Percentiles rank a stretch among this genome's conserved stretches.
Conservation (phyloP, 306 rosid genomes). For the Rosa lucieae region DNA sequence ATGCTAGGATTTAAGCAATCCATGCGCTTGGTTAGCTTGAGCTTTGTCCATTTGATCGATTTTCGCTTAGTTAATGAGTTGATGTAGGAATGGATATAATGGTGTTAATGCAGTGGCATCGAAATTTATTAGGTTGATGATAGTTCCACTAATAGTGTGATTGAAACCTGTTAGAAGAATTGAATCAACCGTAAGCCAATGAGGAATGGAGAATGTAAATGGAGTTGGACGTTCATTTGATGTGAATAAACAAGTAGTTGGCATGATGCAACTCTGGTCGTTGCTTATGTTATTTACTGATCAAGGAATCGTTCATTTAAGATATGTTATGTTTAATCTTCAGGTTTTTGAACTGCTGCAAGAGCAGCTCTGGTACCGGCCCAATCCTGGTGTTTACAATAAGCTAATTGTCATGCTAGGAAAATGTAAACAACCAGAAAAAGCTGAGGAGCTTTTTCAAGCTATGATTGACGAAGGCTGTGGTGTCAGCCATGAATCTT, state of each 20-base stretch:
- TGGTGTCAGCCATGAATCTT: constrained; percentile 60
- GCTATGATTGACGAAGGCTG: constrained; percentile 91
- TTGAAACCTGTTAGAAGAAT: neutral
- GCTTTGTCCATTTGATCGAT: neutral
- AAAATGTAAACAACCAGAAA: constrained; percentile 88
- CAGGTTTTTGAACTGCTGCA: constrained; percentile 81
- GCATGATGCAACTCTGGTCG: neutral
- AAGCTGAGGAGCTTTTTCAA: constrained; percentile 70
- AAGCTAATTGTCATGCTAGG: constrained; percentile 96
- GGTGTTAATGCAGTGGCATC: neutral
- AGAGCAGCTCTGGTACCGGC: constrained; percentile 92
- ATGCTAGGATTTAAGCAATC: neutral
- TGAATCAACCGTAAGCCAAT: no score
- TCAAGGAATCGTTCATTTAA: neutral
- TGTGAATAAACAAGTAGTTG: no score
- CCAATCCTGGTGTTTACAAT: constrained; percentile 65
- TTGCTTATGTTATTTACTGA: no score
- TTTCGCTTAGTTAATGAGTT: neutral
- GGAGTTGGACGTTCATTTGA: no score
- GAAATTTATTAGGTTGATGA: neutral
- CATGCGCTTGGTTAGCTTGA: neutral
- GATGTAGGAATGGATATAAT: neutral
- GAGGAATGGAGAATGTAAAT: no score
- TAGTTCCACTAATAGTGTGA: neutral
- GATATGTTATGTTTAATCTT: constrained; percentile 17